Evolutionary conservation across 371 early-diverging fungal genomes (phyloP), one percentile per base, ranked within the genome.

Genomic region (Mucor circinelloides): DNA sequence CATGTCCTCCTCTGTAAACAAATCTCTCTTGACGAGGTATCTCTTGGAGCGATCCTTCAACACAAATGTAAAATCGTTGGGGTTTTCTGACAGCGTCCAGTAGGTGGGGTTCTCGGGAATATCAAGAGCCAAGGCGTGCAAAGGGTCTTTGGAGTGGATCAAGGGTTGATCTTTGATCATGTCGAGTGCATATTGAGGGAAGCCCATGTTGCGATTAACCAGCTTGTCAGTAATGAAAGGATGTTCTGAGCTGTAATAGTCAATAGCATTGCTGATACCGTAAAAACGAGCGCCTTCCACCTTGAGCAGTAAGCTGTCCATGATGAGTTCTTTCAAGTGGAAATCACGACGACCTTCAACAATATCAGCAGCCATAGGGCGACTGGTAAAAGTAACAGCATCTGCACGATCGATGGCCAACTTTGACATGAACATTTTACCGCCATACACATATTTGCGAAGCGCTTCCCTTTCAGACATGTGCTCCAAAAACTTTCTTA

Each of bases 221-320:
- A 90, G 58, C 17, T 75, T 74, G 1, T 77, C 70, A 62, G 80
- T 77, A 1, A 76, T 80, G 64, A 88, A 90, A 8, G 90, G 90
- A 67, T 87, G 83, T 9, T 76, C 75, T n/a, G 66, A 58, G 30
- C 69, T 66, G 23, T 72, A 50, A 54, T 84, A 86, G 56, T 90
- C 88, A 19, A 90, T 68, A n/a, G 86, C 90, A 60, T 85, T 86
- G 38, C 83, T 85, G 42, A 90, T 85, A 13, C 90, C 90, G 62
- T 85, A 76, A 59, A 88, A 86, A 19, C 83, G 74, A 12, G 74
- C 72, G 40, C 73, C 71, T 32, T 84, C 81, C 7, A 83, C 85
- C 58, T 85, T 85, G 25, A 76, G 77, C 38, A 88, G 65, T 17
- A 90, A 59, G 36, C 79, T 77, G 44, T 83, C 83, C 73, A 90